Evolutionary conservation across 345 rosid species (phyloP).

Genomic region (Bretschneidera sinensis): DNA sequence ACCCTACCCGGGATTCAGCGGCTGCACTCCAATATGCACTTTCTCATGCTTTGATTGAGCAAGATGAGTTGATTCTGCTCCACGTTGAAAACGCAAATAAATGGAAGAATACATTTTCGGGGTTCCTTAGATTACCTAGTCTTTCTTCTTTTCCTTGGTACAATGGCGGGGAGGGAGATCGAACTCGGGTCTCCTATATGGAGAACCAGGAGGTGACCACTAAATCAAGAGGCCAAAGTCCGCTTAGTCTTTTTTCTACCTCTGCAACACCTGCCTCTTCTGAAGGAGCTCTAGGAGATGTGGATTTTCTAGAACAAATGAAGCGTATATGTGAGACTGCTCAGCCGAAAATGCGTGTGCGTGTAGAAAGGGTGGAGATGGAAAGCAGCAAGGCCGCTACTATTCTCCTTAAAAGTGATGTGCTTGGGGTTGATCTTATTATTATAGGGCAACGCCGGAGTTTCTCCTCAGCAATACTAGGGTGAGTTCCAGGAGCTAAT

Average conservation of each 20-base stretch:
- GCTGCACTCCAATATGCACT: conserved; percentile 72
- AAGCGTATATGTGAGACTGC: conserved; percentile 51
- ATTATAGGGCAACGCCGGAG: conserved; percentile 71
- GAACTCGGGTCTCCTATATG: no score
- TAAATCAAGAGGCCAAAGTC: no score
- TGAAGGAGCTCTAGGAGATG: conserved; percentile 33
- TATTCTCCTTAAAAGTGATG: conserved; percentile 43
- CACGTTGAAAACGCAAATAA: conserved; percentile 43
- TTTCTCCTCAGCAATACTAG: conserved; percentile 58
- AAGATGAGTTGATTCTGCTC: conserved; percentile 59
- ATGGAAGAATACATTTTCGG: conserved; percentile 56
- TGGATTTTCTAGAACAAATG: conserved; percentile 68
- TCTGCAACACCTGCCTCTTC: conserved; percentile 9
- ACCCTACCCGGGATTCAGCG: conserved; percentile 60
- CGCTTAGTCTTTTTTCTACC: no score
- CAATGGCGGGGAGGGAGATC: no score
- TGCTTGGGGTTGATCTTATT: conserved; percentile 51
- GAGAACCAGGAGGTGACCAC: no score
- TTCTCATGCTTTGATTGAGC: conserved; percentile 58
- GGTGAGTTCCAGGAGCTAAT: conserved; percentile 37
- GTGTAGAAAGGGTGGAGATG: conserved; percentile 34
- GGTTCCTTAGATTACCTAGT: conserved; percentile 38
- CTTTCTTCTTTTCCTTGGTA: no score
- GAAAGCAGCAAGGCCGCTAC: conserved; percentile 52
- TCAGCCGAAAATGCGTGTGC: conserved; percentile 51